These are phyloP conservation scores for Fusarium sublunatum DNA, from an alignment of 2,329 filamentous ascomycete species.

Conservation along the genomic window DNA sequence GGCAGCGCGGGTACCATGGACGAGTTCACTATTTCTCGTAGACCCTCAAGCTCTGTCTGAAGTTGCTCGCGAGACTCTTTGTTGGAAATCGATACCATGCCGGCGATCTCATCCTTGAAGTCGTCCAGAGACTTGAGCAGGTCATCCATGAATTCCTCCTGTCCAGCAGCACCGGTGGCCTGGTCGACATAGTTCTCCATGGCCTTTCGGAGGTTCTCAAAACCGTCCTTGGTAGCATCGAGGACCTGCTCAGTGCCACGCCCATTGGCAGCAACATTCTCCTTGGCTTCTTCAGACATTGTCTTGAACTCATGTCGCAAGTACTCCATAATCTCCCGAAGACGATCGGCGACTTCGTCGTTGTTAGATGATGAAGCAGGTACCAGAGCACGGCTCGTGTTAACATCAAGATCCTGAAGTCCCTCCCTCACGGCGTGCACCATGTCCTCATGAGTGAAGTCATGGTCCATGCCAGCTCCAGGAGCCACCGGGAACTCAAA, in stretches of 20 bases:
- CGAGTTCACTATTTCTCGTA: slow-evolving; percentile 80
- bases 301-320: slow-evolving; percentile 70
- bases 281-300: slow-evolving; percentile 73
- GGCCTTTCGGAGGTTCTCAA: slow-evolving; percentile 81
- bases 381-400: slow-evolving; percentile 55
- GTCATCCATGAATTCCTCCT: slow-evolving; percentile 81
- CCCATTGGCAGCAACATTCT: slow-evolving; percentile 82
- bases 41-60: slow-evolving; percentile 82
- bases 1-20: slow-evolving; percentile 70
- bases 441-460: slow-evolving; percentile 70
- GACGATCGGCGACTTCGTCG: slow-evolving; percentile 64
- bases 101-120: slow-evolving; percentile 74
- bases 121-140: slow-evolving; percentile 73
- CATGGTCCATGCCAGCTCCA: slow-evolving; percentile 61
- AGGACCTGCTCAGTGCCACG: slow-evolving; percentile 89
- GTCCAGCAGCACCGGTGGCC: slow-evolving; percentile 73
- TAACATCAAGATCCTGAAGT: slow-evolving; percentile 62
- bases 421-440: slow-evolving; percentile 72
- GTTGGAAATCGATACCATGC: slow-evolving; percentile 64
- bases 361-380: slow-evolving; percentile 54
- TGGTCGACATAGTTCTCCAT: slow-evolving; percentile 85
- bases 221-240: slow-evolving; percentile 86
- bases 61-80: slow-evolving; percentile 71
- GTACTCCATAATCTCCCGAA: slow-evolving; percentile 73
- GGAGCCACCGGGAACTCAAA: slow-evolving; percentile 78